Percentiles rank a stretch among this genome's conserved stretches.
Conservation (phyloP, 2,329 filamentous ascomycete genomes). For the Pseudogymnoascus pannorum region DNA sequence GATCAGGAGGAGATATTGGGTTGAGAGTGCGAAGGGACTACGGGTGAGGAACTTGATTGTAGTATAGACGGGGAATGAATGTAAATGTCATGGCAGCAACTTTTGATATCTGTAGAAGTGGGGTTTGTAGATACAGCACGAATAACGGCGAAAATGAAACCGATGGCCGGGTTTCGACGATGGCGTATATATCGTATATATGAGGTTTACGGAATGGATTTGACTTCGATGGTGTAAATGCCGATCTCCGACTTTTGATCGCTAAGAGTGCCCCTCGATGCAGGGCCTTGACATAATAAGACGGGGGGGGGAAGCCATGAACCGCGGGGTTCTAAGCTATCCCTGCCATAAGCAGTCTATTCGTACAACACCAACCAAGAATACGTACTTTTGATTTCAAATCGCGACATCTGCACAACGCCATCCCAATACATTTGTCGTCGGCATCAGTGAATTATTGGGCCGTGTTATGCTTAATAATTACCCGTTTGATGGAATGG, state of each 20-base stretch:
- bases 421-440: not conserved
- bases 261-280: not conserved
- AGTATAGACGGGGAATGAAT: constrained; percentile 17
- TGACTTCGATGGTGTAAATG: not conserved
- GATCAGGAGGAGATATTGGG: constrained; percentile 68
- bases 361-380: not conserved
- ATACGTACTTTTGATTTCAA: constrained; percentile 8
- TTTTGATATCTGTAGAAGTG: constrained; percentile 2
- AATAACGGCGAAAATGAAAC: not conserved
- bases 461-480: not conserved
- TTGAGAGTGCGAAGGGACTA: constrained; percentile 68
- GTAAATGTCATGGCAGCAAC: not conserved
- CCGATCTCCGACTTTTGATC: not conserved
- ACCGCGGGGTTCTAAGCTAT: not conserved
- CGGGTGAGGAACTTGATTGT: constrained; percentile 74
- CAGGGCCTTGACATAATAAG: not conserved
- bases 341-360: not conserved
- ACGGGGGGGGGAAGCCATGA: not conserved
- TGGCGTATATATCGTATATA: not conserved
- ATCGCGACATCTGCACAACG: not conserved
- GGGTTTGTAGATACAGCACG: not conserved
- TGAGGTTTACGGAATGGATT: not conserved
- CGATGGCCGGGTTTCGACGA: not conserved
- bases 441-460: not conserved
- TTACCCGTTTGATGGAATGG: not conserved